Evolutionary conservation across 495 filamentous ascomycete genomes (phyloP).

Genomic region (Penicillium nucicola): DNA sequence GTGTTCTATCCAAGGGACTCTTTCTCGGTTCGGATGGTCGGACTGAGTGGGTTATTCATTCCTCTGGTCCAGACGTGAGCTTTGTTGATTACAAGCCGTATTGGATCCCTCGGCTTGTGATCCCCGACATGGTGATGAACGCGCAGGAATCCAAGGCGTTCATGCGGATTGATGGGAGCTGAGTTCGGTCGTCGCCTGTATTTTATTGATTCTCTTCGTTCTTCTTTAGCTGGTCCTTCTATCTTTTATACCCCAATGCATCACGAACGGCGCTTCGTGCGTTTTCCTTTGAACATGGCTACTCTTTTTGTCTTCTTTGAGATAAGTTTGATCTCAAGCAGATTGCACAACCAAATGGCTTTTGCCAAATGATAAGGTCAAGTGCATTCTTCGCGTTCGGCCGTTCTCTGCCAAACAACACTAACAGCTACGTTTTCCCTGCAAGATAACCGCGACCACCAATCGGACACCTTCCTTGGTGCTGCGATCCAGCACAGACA

Average conservation of each 20-base stretch:
- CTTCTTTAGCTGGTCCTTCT: neutral
- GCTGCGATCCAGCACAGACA: no score
- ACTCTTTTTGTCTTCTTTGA: no score
- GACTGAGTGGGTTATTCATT: slow-evolving; percentile 7
- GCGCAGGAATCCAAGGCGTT: slow-evolving; percentile 3
- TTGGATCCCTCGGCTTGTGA: slow-evolving; percentile 9
- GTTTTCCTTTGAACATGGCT: no score
- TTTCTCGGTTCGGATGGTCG: slow-evolving; percentile 10
- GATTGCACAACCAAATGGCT: no score
- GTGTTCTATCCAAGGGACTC: neutral
- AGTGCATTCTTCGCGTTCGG: no score
- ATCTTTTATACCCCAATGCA: neutral
- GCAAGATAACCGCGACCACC: no score
- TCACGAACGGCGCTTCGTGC: no score
- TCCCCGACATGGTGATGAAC: neutral
- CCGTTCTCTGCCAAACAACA: no score
- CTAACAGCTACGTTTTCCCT: no score
- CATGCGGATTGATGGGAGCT: slow-evolving; percentile 12
- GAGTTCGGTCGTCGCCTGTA: neutral
- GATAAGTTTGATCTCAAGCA: no score
- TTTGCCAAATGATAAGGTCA: no score
- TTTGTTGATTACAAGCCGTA: slow-evolving; percentile 4
- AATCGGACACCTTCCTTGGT: no score
- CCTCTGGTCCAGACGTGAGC: slow-evolving; percentile 9
- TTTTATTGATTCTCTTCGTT: neutral